Evolutionary conservation across 768 basidiomycete genomes (phyloP), one percentile per base, ranked within the genome.

Genomic region (Lentinula lateritia): DNA sequence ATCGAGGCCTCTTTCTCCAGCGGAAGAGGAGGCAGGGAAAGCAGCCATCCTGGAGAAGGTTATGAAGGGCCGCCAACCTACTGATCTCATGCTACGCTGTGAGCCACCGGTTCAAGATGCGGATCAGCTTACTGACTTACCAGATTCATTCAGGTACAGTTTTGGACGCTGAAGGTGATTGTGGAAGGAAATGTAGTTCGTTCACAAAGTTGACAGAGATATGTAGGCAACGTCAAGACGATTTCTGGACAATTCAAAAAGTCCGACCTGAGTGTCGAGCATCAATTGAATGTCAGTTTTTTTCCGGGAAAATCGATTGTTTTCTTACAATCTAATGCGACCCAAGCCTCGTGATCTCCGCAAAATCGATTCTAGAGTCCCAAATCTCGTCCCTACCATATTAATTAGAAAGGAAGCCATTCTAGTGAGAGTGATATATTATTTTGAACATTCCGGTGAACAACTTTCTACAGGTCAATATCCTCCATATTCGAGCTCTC

Each of bases 361-460:
- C 59, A 97, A 98, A 79, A 92, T 98, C 66, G 96, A 98, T 76
- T 95, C 93, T 4, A 82, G 93, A 66, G 84, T 95, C 66, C 94
- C 95, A 39, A 97, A 95, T 73, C 85, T 96, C 61, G 90, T 98
- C 16, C 95, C 95, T 43, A 95, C 95, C 45, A 95, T 98, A 68
- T 83, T 98, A 61, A 84, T 90, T 57, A 83, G 96, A 65, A 89
- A 87, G 68, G 88, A 93, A 74, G 93, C 91, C 52, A 86, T 98
- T 65, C 79, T 98, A 63, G 93, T 92, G 71, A 61, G 71, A 61
- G 86, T 80, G 60, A 52, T 60, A 34, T 42, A 50, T 50, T 59
- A 61, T 52, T 52, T 28, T 61, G 38, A 6, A 56, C 46, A 13
- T 39, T 55, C 16, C 9, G 39, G 50, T 62, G 53, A 15, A 39